These are phyloP conservation scores for Botrytis paeoniae DNA, from an alignment of 2,329 filamentous ascomycete genomes.

Conservation along the genomic window DNA sequence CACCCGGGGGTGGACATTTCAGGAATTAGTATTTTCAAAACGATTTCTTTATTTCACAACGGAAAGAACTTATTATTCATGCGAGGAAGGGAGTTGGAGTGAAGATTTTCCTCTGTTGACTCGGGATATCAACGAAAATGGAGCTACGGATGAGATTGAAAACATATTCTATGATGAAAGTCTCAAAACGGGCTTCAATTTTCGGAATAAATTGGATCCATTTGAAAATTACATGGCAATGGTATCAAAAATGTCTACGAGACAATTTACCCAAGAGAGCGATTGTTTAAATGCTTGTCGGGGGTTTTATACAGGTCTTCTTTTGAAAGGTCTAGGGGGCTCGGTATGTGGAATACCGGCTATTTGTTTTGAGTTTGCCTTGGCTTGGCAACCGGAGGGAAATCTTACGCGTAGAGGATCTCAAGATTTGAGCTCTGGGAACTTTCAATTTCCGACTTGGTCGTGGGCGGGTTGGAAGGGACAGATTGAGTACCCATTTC, in stretches of 20 bases:
- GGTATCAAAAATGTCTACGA: conserved; percentile 4
- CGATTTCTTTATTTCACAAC: conserved; percentile 28
- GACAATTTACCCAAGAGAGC: background rate
- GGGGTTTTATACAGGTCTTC: background rate
- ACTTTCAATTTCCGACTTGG: background rate
- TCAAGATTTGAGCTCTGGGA: background rate
- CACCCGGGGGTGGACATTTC: conserved; percentile 29
- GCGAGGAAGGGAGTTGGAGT: conserved; percentile 16
- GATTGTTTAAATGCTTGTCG: background rate
- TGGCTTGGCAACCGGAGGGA: background rate
- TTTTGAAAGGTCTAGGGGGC: background rate
- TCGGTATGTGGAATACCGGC: background rate
- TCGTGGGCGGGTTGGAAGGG: conserved; percentile 3
- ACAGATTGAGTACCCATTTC: background rate
- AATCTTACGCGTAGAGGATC: background rate
- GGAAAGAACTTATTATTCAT: conserved; percentile 31
- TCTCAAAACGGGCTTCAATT: background rate
- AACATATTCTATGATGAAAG: background rate
- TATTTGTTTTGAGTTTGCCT: background rate
- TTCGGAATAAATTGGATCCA: background rate
- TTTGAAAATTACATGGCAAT: background rate
- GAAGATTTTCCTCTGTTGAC: background rate
- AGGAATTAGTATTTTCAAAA: conserved; percentile 30
- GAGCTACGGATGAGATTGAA: background rate
- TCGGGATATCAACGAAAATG: background rate